These are phyloP conservation scores for Rauvolfia tetraphylla DNA, from an alignment of 257 asterid species.

Conservation along the genomic window DNA sequence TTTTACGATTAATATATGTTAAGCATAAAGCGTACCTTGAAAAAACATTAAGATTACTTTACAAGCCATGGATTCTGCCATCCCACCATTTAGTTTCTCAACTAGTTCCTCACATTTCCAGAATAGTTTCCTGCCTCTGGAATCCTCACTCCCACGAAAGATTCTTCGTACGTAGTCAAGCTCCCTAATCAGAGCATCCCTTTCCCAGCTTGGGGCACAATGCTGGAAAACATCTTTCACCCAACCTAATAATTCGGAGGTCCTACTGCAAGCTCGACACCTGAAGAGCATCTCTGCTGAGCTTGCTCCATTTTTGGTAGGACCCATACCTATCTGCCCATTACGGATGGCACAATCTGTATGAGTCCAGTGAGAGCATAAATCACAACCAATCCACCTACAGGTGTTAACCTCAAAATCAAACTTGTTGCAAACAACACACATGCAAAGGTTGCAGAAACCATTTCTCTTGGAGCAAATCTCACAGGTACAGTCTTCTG, in stretches of 20 bases:
- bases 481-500: constrained; percentile 83
- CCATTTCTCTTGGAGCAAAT: constrained; percentile 78
- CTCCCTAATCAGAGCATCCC: constrained; percentile 75
- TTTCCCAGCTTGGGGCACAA: constrained; percentile 94
- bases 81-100: constrained; percentile 65
- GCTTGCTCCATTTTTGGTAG: constrained; percentile 58
- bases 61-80: constrained; percentile 62
- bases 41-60: constrained; percentile 63
- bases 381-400: constrained; percentile 93
- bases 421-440: constrained; percentile 84
- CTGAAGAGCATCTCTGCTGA: constrained; percentile 78
- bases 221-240: constrained; percentile 93
- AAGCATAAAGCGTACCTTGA: constrained; percentile 53
- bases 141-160: constrained; percentile 80
- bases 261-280: constrained; percentile 82
- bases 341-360: constrained; percentile 91
- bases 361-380: constrained; percentile 98
- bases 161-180: constrained; percentile 87
- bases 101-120: constrained; percentile 88
- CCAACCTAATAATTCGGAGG: constrained; percentile 93
- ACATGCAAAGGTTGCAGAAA: constrained; percentile 98
- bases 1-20: not conserved
- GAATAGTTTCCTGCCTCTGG: constrained; percentile 64
- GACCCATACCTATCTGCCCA: constrained; percentile 77
- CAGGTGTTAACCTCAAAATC: constrained; percentile 97